Conservation (phyloP, 73 alveolate genomes). For the Paramecium caudatum region DNA sequence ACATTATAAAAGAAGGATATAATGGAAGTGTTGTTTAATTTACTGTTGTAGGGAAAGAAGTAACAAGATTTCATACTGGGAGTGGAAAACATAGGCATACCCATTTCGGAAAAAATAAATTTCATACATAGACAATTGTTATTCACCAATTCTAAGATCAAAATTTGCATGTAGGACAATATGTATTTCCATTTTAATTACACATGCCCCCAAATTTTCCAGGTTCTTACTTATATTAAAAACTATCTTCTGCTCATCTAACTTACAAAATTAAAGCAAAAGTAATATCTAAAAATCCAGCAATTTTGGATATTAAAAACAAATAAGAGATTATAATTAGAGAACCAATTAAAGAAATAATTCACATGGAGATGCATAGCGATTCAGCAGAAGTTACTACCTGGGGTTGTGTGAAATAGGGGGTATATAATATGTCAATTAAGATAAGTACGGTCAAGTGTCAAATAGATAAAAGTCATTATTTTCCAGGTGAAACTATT, state of each 20-base stretch:
- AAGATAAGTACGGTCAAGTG: not conserved
- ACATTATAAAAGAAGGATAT: not conserved
- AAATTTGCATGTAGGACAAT: constrained; percentile 5
- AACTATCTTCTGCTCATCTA: not conserved
- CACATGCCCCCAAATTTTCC: constrained; percentile 35
- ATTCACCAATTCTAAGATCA: not conserved
- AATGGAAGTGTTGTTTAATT: constrained; percentile 23
- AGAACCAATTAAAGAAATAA: constrained; percentile 22
- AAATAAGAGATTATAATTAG: not conserved
- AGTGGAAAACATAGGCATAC: constrained; percentile 7
- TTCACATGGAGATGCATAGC: not conserved
- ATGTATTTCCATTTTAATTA: constrained; percentile 19
- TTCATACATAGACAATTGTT: not conserved
- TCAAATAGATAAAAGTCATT: not conserved
- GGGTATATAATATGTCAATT: not conserved
- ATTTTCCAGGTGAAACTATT: constrained; percentile 10
- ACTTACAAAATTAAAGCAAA: not conserved
- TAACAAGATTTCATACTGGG: not conserved
- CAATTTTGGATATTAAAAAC: constrained; percentile 13
- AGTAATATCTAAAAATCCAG: not conserved
- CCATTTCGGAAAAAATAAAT: not conserved
- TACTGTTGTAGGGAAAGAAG: constrained; percentile 28
- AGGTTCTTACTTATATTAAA: not conserved
- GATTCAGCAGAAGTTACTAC: not conserved
- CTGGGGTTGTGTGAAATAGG: not conserved